These are phyloP conservation scores for Metarhizium humberi DNA, from an alignment of 2,329 filamentous ascomycete species.

Conservation along the genomic window DNA sequence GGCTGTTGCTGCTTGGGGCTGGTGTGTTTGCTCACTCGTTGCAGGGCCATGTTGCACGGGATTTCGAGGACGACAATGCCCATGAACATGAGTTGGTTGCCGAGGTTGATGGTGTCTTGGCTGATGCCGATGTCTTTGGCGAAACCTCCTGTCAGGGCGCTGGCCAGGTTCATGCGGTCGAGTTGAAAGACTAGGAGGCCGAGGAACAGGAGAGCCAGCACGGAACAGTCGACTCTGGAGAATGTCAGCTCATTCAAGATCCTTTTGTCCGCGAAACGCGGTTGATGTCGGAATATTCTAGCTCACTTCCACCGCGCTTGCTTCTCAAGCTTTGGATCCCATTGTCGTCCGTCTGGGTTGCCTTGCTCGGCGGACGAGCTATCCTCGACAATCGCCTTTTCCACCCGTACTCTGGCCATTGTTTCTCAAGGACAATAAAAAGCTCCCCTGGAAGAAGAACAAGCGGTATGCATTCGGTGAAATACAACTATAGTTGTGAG, in stretches of 20 bases:
- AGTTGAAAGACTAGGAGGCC: conserved; percentile 38
- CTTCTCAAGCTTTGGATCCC: conserved; percentile 1
- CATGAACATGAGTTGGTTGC: conserved; percentile 44
- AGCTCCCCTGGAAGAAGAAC: background rate
- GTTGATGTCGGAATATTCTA: no score
- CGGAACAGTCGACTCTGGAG: background rate
- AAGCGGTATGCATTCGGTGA: background rate
- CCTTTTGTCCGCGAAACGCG: no score
- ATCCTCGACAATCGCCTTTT: no score
- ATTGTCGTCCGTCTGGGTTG: background rate
- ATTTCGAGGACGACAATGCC: conserved; percentile 41
- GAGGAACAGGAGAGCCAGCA: conserved; percentile 38
- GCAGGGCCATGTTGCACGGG: conserved; percentile 37
- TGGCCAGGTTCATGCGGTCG: conserved; percentile 39
- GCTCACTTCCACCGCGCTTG: conserved; percentile 1
- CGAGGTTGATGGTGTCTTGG: conserved; percentile 40
- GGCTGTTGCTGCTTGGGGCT: background rate
- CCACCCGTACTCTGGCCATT: no score
- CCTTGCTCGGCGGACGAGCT: background rate
- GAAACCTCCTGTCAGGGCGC: conserved; percentile 39
- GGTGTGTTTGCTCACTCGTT: conserved; percentile 12
- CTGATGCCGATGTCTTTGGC: conserved; percentile 30
- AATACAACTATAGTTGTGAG: background rate
- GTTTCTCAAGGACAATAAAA: background rate
- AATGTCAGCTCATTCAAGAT: background rate